Base-by-base conservation (phyloP, 306 rosid genomes). In the Begonia peltatifolia region DNA sequence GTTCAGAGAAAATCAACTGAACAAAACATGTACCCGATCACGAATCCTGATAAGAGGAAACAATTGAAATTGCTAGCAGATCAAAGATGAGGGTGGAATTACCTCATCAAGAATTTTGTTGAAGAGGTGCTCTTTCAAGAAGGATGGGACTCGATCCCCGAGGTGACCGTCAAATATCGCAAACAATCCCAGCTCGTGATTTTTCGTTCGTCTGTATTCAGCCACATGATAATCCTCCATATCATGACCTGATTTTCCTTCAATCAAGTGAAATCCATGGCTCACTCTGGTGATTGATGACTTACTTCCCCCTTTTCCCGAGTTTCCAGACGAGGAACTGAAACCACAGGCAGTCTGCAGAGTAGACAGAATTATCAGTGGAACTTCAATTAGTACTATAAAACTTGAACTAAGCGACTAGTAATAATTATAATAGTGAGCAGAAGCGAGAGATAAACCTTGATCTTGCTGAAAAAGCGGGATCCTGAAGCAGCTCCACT, bases 201-300 rank as follows among this genome's bases (percentile, higher is more conserved):
- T 38, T 20, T 35, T 15, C 10, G 11, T 48, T 47, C 9, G 14
- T 47, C 25, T 47, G 46, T 25, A 59, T 38, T 59, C 54, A 59
- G 63, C 63, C 25, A 59, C 63, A 49, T 59, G 63, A 35, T 59
- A 59, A 46, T 59, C 63, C 63, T 59, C 63, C 63, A 59, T 59
- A 36, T 47, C 54, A 49, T 59, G 63, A 48, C 54, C 54, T 5
- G 54, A 47, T 59, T 47, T 48, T 16, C 63, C 63, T 59, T 59
- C 54, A 30, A 59, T 54, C 16, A 59, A 49, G 47, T 49, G 54
- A 50, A 59, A 59, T 12, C 63, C 63, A 49, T 59, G 46, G 23
- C 23, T 41, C 46, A 59, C 36, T 16, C 17, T 47, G 15, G 12
- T 35, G 12, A 18, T 49, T 6, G 63, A 49, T 11, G 46, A 47